Evolutionary conservation across 208 protist species (phyloP).

Genomic region (Leishmania braziliensis): DNA sequence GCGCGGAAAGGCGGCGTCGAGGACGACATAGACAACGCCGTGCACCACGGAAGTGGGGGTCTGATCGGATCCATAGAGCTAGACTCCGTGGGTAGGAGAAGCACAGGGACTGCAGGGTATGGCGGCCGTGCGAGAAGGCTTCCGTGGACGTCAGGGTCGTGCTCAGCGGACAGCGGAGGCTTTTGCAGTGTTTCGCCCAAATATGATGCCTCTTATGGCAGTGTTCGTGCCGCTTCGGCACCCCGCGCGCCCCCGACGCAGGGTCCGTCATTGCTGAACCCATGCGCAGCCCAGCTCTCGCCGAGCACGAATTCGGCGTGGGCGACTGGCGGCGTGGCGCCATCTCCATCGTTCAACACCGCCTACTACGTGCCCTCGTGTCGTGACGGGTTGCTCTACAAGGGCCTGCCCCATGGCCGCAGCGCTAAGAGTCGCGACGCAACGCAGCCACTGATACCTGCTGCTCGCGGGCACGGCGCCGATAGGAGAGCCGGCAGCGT

Average conservation of each 20-base stretch:
- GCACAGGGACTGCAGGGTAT: not conserved
- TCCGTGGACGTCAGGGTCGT: not conserved
- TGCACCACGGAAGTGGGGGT: not conserved
- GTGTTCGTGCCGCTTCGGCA: slow-evolving; percentile 4
- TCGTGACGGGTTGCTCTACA: not conserved
- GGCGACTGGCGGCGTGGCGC: not conserved
- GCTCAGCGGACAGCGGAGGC: not conserved
- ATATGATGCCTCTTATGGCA: not conserved
- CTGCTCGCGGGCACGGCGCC: not conserved
- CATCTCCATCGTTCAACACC: not conserved
- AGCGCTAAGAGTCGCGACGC: not conserved
- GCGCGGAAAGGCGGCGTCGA: not conserved
- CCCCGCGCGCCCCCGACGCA: not conserved
- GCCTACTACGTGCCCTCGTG: not conserved
- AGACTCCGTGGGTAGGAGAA: no score
- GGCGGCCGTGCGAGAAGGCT: not conserved
- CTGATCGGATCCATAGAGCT: not conserved
- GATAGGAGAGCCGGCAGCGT: not conserved
- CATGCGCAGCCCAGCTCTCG: not conserved
- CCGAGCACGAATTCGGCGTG: not conserved
- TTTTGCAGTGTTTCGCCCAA: not conserved
- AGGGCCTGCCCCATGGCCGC: not conserved
- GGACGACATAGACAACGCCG: not conserved
- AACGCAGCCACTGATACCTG: not conserved
- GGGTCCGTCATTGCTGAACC: not conserved